These are phyloP conservation scores for Saussurea involucrata DNA, from an alignment of 129 eudicot genomes.

Conservation along the genomic window DNA sequence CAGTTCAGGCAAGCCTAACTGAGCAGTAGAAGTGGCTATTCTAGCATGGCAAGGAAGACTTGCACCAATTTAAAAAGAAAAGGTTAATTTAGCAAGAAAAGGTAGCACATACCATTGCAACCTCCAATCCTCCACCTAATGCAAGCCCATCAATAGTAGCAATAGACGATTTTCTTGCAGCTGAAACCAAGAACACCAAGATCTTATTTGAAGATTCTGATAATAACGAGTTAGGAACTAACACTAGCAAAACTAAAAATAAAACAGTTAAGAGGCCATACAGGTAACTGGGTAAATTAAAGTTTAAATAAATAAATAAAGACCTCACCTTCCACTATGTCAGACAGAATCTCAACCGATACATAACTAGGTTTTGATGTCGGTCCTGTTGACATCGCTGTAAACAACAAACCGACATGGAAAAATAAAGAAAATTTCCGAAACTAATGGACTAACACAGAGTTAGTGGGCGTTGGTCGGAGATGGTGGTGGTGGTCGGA, in stretches of 20 bases:
- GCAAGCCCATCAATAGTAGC: constrained; percentile 99
- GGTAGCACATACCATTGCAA: constrained; percentile 75
- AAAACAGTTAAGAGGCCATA: background rate
- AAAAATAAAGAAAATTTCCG: constrained; percentile 11
- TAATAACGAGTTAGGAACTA: background rate
- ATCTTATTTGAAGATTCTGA: background rate
- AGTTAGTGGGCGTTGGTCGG: background rate
- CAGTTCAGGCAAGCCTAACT: constrained; percentile 90
- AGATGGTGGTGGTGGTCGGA: too few relatives aligned
- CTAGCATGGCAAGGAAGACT: constrained; percentile 70
- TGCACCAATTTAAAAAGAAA: background rate
- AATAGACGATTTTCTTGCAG: constrained; percentile 83
- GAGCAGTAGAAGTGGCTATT: constrained; percentile 76
- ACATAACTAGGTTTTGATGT: constrained; percentile 78
- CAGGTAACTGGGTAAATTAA: background rate
- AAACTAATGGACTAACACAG: background rate
- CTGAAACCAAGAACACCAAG: constrained; percentile 35
- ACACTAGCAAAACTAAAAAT: background rate
- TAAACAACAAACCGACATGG: constrained; percentile 12
- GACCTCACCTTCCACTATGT: constrained; percentile 67
- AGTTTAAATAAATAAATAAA: background rate
- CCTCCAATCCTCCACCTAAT: constrained; percentile 95
- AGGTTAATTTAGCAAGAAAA: background rate
- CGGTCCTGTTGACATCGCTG: constrained; percentile 38
- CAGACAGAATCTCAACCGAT: constrained; percentile 69